phyloP scores from a whole-genome alignment of 2,329 filamentous ascomycete species.

The Pleomassaria siparia region DNA sequence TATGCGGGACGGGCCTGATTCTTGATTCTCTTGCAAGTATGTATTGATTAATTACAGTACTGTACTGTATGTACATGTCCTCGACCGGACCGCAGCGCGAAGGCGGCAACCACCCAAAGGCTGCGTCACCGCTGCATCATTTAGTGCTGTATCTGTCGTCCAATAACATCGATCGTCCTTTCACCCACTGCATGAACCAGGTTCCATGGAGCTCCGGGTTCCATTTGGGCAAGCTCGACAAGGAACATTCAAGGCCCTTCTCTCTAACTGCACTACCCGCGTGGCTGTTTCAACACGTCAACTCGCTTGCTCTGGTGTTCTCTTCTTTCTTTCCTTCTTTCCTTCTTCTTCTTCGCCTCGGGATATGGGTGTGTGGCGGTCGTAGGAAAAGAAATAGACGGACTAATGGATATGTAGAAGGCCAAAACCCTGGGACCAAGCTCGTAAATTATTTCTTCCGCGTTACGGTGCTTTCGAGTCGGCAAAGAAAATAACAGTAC shows the following conservation, averaged over 20 bases:
- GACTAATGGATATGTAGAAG: not conserved
- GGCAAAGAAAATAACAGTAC: too few relatives aligned
- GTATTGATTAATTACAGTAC: too few relatives aligned
- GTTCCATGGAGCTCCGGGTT: constrained; percentile 1
- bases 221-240: not conserved
- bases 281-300: not conserved
- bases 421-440: not conserved
- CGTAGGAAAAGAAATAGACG: not conserved
- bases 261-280: not conserved
- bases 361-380: not conserved
- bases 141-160: not conserved
- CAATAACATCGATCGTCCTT: constrained; percentile 3
- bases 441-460: not conserved
- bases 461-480: not conserved
- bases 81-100: not conserved
- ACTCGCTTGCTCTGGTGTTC: too few relatives aligned
- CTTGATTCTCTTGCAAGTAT: not conserved
- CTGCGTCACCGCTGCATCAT: constrained; percentile 5
- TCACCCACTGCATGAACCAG: not conserved
- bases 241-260: not conserved
- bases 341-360: constrained; percentile 1
- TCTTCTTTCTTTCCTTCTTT: not conserved
- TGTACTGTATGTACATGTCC: too few relatives aligned
- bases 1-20: constrained; percentile 2
- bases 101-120: not conserved